Evolutionary conservation across 371 early-diverging fungal species (phyloP).

Genomic region (Apophysomyces variabilis): DNA sequence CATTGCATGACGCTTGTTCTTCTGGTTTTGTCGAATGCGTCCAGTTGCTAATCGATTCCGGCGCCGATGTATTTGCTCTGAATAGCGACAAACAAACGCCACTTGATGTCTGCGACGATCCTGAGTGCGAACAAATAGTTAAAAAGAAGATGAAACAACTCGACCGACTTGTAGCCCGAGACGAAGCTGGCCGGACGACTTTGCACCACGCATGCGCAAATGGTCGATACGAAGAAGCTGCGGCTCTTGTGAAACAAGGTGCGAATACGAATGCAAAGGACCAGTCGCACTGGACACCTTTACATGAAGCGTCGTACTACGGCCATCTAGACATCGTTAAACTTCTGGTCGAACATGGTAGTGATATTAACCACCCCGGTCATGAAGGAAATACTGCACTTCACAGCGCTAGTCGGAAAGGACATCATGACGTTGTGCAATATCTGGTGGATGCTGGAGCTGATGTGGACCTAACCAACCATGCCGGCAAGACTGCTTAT

Average conservation of each 20-base stretch:
- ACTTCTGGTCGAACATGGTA: slow-evolving; percentile 72
- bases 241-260: slow-evolving; percentile 57
- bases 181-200: slow-evolving; percentile 33
- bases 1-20: slow-evolving; percentile 82
- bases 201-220: slow-evolving; percentile 39
- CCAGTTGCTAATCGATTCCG: slow-evolving; percentile 58
- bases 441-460: slow-evolving; percentile 71
- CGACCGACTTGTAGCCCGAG: slow-evolving; percentile 36
- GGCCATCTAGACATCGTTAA: slow-evolving; percentile 69
- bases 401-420: slow-evolving; percentile 69
- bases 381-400: slow-evolving; percentile 68
- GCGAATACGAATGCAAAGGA: slow-evolving; percentile 77
- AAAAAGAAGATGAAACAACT: slow-evolving; percentile 36
- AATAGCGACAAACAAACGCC: slow-evolving; percentile 64
- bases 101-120: slow-evolving; percentile 55
- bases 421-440: slow-evolving; percentile 64
- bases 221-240: slow-evolving; percentile 29
- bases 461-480: slow-evolving; percentile 57
- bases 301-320: slow-evolving; percentile 80
- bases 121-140: slow-evolving; percentile 30
- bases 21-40: slow-evolving; percentile 69
- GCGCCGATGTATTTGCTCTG: slow-evolving; percentile 64
- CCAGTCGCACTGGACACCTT: slow-evolving; percentile 74
- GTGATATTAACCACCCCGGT: slow-evolving; percentile 67
- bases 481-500: slow-evolving; percentile 57